Evolutionary conservation across 148 eudicot genomes (phyloP).

Genomic region (Camellia japonica): DNA sequence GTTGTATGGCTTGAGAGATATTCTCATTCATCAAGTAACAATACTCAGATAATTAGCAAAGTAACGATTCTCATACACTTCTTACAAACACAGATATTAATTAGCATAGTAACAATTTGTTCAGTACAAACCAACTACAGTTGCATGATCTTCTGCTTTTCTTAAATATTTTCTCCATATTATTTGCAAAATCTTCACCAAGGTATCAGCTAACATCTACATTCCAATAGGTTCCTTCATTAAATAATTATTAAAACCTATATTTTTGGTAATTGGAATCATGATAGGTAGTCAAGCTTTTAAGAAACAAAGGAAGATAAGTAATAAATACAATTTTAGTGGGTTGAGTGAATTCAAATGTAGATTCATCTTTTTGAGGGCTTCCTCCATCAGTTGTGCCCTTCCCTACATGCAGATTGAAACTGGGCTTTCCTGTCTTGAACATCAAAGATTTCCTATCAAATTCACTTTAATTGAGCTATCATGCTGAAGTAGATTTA

Average conservation of each 20-base stretch:
- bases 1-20: not conserved
- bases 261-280: not conserved
- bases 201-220: not conserved
- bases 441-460: not conserved
- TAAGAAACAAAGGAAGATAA: not conserved
- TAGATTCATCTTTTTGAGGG: conserved; percentile 37
- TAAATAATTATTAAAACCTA: not conserved
- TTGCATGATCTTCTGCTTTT: not conserved
- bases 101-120: not conserved
- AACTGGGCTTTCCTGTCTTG: conserved; percentile 26
- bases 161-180: not conserved
- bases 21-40: not conserved
- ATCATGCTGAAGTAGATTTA: conserved; percentile 1
- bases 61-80: no score
- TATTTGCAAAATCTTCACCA: not conserved
- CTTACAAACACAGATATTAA: no score
- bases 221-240: not conserved
- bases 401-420: conserved; percentile 24
- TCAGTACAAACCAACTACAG: not conserved
- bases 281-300: not conserved
- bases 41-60: no score
- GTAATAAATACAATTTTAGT: conserved; percentile 36
- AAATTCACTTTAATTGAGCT: not conserved
- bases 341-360: conserved; percentile 37
- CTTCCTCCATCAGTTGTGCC: conserved; percentile 26